phyloP scores from a whole-genome alignment of 768 basidiomycete species.

The Pleurotus tuber-regium region DNA sequence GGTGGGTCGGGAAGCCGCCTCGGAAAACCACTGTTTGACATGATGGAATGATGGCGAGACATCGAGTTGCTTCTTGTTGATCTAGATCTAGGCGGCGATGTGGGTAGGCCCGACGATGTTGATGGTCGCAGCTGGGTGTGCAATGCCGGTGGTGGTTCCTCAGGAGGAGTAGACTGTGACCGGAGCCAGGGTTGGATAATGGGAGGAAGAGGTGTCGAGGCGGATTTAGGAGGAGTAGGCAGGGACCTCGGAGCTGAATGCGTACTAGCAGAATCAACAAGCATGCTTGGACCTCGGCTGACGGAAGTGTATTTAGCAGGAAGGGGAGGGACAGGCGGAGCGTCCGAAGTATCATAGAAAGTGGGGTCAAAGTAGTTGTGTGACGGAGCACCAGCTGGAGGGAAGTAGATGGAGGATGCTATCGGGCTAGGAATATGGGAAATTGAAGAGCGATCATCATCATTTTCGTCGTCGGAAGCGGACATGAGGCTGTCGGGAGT shows the following conservation, averaged over 20 bases:
- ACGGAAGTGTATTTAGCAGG: constrained; percentile 27
- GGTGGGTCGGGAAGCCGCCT: constrained; percentile 1
- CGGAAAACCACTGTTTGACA: constrained; percentile 7
- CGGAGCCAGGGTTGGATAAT: background rate
- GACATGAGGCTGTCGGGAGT: constrained; percentile 22
- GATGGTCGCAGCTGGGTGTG: background rate
- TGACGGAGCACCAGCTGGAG: constrained; percentile 41
- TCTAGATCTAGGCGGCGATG: background rate
- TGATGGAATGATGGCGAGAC: background rate
- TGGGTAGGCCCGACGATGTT: background rate
- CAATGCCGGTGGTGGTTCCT: background rate
- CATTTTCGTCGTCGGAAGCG: constrained; percentile 30
- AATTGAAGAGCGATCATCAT: constrained; percentile 26
- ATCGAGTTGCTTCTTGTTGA: constrained; percentile 1
- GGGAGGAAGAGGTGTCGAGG: background rate
- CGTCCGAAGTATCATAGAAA: constrained; percentile 30
- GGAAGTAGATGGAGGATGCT: constrained; percentile 46
- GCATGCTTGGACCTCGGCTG: background rate
- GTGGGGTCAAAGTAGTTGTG: constrained; percentile 42
- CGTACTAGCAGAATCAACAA: background rate
- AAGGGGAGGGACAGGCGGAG: constrained; percentile 36
- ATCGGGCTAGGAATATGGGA: constrained; percentile 37
- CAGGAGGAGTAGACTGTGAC: constrained; percentile 5
- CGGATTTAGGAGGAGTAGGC: constrained; percentile 4
- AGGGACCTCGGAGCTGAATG: constrained; percentile 1